Percentiles rank a stretch among this genome's conserved stretches.
phyloP scores from a whole-genome alignment of 768 basidiomycete genomes.

The Neoboletus magnificus region DNA sequence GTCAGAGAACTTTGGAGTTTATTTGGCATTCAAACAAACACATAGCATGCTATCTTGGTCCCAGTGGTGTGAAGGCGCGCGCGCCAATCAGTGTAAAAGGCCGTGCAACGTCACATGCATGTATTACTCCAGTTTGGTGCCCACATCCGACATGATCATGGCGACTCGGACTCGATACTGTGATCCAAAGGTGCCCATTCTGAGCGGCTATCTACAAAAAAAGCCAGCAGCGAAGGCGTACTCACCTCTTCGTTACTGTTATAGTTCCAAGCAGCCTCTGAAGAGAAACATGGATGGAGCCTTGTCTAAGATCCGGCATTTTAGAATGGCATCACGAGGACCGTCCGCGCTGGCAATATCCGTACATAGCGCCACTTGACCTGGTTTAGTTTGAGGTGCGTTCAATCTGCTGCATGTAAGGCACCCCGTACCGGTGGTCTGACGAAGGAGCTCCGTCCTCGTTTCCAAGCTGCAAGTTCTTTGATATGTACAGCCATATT shows the following conservation, averaged over 20 bases:
- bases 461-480: neutral
- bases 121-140: neutral
- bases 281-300: neutral
- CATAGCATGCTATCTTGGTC: too few species aligned
- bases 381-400: too few species aligned
- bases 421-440: neutral
- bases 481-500: neutral
- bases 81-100: too few species aligned
- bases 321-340: neutral
- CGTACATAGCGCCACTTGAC: too few species aligned
- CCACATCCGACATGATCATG: neutral
- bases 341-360: too few species aligned
- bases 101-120: too few species aligned
- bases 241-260: too few species aligned
- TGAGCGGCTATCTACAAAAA: neutral
- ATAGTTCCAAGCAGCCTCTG: neutral
- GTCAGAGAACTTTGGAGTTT: too few species aligned
- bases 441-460: neutral
- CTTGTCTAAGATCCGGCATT: neutral
- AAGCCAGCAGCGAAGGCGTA: neutral
- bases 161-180: neutral
- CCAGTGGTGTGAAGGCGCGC: too few species aligned
- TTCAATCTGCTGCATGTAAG: neutral
- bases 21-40: too few species aligned
- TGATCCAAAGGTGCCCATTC: neutral